Evolutionary conservation across 1,139 yeast species (phyloP).

Genomic region (Lodderomyces margitis): DNA sequence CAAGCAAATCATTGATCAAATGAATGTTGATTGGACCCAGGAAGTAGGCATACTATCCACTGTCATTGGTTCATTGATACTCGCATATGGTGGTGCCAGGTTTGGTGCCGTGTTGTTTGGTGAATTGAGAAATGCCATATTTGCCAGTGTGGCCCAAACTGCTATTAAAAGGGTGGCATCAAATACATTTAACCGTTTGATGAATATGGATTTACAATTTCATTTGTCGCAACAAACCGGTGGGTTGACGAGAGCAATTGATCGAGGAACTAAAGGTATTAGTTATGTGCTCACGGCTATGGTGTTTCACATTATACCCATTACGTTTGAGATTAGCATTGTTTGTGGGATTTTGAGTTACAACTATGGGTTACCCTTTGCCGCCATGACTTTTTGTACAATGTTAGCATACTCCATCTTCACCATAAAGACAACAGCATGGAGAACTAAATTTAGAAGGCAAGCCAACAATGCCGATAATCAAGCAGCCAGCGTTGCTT

Average conservation of each 20-base stretch:
- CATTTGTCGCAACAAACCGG: constrained; percentile 94
- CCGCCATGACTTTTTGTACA: constrained; percentile 83
- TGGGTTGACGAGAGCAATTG: constrained; percentile 93
- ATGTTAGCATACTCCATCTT: constrained; percentile 85
- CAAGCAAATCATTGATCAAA: constrained; percentile 82
- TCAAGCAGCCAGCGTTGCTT: constrained; percentile 88
- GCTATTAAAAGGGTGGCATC: constrained; percentile 91
- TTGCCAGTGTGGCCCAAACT: constrained; percentile 92
- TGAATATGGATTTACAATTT: constrained; percentile 84
- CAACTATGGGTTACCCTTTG: constrained; percentile 86
- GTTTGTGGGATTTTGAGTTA: constrained; percentile 94
- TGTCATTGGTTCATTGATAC: constrained; percentile 67
- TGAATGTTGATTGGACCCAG: constrained; percentile 85
- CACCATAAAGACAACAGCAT: constrained; percentile 89
- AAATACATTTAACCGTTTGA: constrained; percentile 79
- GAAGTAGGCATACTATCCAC: constrained; percentile 60
- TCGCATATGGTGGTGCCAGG: constrained; percentile 92
- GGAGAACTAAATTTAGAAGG: constrained; percentile 93
- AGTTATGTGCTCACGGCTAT: constrained; percentile 89
- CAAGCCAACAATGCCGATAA: constrained; percentile 94
- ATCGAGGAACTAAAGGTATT: constrained; percentile 96
- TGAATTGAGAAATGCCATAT: constrained; percentile 89
- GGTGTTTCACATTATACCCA: constrained; percentile 96
- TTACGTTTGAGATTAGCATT: constrained; percentile 83
- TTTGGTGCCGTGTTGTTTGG: constrained; percentile 95